These are phyloP conservation scores for Rhynchospora breviuscula DNA, from an alignment of 176 grass and related monocot genomes.

Conservation along the genomic window DNA sequence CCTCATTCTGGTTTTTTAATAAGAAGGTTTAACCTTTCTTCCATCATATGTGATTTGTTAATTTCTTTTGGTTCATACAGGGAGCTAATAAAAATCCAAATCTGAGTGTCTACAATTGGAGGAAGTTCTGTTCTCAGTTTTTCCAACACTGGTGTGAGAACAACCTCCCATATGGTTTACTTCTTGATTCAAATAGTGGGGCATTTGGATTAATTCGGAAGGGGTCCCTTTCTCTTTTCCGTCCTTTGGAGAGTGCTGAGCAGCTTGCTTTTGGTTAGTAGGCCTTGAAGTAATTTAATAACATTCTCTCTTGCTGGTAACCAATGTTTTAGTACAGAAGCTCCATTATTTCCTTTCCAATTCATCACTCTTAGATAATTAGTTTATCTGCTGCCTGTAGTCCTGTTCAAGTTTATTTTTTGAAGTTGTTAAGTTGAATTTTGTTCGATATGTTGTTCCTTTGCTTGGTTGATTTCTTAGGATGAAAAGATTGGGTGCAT, in stretches of 20 bases:
- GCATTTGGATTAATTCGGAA: slow-evolving; percentile 91
- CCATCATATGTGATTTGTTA: slow-evolving; percentile 17
- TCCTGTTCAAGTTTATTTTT: background rate
- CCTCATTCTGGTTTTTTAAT: slow-evolving; percentile 7
- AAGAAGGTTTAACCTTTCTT: background rate
- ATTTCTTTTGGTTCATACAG: slow-evolving; percentile 37
- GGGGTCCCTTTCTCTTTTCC: slow-evolving; percentile 74
- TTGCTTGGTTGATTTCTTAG: background rate
- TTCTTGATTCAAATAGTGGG: slow-evolving; percentile 66
- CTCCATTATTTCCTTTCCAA: background rate
- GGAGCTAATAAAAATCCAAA: slow-evolving; percentile 46
- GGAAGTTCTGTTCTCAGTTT: slow-evolving; percentile 69
- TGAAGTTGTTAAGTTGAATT: background rate
- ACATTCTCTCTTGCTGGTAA: slow-evolving; percentile 5
- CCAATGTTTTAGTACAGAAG: background rate
- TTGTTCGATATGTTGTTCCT: background rate
- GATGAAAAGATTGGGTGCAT: background rate
- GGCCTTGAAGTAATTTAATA: background rate
- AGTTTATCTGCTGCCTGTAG: background rate
- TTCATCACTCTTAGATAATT: background rate
- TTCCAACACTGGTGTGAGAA: slow-evolving; percentile 65
- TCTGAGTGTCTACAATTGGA: slow-evolving; percentile 73
- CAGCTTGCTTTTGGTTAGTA: slow-evolving; percentile 69
- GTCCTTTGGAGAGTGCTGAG: slow-evolving; percentile 66
- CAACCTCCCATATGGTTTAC: slow-evolving; percentile 64